These are phyloP conservation scores for Rhizoctonia solani DNA, from an alignment of 1,284 basidiomycete genomes.

Conservation along the genomic window DNA sequence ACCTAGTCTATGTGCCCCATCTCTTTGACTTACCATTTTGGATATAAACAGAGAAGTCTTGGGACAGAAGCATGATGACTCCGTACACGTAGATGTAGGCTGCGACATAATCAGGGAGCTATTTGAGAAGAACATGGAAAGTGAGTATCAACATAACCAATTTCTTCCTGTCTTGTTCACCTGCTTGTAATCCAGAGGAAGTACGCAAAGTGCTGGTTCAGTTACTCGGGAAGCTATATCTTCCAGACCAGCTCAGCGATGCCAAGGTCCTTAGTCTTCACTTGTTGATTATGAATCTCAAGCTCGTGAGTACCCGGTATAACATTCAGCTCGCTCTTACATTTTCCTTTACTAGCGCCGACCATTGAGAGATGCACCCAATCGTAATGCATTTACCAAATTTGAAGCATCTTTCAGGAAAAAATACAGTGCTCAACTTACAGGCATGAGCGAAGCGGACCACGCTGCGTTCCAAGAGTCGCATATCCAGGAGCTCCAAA, in stretches of 20 bases:
- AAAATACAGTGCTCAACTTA: conserved; percentile 60
- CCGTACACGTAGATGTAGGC: conserved; percentile 79
- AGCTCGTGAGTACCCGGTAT: conserved; percentile 54
- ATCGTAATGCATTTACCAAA: conserved; percentile 70
- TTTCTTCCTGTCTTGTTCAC: not conserved
- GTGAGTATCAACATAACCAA: conserved; percentile 42
- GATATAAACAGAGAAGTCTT: conserved; percentile 48
- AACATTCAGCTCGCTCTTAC: conserved; percentile 4
- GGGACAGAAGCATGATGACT: conserved; percentile 52
- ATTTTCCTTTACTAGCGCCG: conserved; percentile 57
- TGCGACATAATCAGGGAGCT: conserved; percentile 70
- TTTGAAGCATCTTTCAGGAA: conserved; percentile 66
- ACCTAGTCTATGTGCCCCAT: not conserved
- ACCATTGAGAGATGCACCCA: conserved; percentile 68
- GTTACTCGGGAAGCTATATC: conserved; percentile 74
- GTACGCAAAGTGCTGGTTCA: conserved; percentile 82
- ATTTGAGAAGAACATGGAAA: conserved; percentile 56
- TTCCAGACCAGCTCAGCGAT: conserved; percentile 69
- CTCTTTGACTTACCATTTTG: not conserved
- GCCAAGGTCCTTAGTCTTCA: conserved; percentile 65
- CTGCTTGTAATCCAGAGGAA: conserved; percentile 57
- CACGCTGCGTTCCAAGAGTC: conserved; percentile 13
- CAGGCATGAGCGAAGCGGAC: conserved; percentile 20
- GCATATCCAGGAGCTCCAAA: conserved; percentile 21
- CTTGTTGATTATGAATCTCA: conserved; percentile 61